Evolutionary conservation across 257 asterid species (phyloP).

Genomic region (Capsicum pubescens): DNA sequence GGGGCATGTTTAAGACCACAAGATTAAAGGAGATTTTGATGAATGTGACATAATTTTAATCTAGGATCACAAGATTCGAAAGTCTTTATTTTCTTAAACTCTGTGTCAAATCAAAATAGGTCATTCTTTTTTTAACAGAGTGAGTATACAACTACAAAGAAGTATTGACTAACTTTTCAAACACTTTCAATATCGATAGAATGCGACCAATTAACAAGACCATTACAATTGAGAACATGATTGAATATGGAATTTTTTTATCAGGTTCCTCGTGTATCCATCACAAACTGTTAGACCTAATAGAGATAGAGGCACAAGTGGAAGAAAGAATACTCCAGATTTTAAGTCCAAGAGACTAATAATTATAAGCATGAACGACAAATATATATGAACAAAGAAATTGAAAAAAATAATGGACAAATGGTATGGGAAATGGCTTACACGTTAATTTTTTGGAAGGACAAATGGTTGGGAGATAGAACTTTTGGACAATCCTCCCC

Average conservation of each 20-base stretch:
- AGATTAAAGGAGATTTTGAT: too few species aligned
- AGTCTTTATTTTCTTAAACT: too few species aligned
- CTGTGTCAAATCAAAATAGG: too few species aligned
- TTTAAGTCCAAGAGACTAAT: background rate
- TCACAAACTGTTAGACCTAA: constrained; percentile 13
- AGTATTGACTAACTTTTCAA: background rate
- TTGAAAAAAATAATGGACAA: too few species aligned
- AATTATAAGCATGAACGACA: too few species aligned
- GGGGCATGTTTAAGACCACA: too few species aligned
- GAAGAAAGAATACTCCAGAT: constrained; percentile 17
- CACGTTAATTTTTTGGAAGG: background rate
- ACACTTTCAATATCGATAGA: background rate
- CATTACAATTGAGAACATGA: constrained; percentile 22
- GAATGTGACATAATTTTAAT: too few species aligned
- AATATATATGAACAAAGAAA: too few species aligned
- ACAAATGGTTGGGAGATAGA: background rate
- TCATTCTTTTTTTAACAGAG: too few species aligned
- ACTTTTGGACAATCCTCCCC: background rate
- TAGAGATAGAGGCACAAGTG: background rate
- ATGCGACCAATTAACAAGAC: background rate
- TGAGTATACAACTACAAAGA: background rate
- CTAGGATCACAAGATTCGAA: too few species aligned
- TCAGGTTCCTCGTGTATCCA: constrained; percentile 1
- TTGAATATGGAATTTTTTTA: constrained; percentile 10
- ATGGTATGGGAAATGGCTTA: background rate